Evolutionary conservation across 331 rosid species (phyloP).

Genomic region (Rosa hybrid): DNA sequence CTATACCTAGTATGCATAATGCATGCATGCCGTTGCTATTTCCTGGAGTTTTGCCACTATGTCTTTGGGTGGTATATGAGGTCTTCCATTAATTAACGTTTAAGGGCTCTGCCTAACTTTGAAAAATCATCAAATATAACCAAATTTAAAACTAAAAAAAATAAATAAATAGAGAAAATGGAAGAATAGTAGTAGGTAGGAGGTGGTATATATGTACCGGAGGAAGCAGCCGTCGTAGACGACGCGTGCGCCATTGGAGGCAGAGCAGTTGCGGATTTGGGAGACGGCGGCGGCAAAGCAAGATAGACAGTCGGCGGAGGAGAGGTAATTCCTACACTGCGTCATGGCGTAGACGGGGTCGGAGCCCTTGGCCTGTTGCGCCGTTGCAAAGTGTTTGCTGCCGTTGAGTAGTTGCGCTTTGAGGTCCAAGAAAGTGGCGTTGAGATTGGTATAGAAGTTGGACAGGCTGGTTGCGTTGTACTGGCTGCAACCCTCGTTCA

Average conservation of each 20-base stretch:
- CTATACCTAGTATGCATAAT: background rate
- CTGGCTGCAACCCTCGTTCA: conserved; percentile 61
- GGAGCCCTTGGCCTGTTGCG: conserved; percentile 39
- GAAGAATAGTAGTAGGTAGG: background rate
- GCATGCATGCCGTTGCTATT: background rate
- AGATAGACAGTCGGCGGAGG: conserved; percentile 45
- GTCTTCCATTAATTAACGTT: background rate
- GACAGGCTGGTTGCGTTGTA: conserved; percentile 46
- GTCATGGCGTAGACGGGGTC: conserved; percentile 55
- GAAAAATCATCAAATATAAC: background rate
- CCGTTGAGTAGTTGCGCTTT: conserved; percentile 28
- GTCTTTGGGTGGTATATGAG: background rate
- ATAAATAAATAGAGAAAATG: background rate
- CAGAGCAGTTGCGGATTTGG: conserved; percentile 58
- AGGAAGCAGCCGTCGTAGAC: conserved; percentile 76
- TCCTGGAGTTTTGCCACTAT: background rate
- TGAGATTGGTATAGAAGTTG: conserved; percentile 42
- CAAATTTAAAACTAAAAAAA: background rate
- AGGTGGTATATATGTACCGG: conserved; percentile 46
- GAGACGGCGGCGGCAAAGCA: conserved; percentile 42
- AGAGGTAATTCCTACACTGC: conserved; percentile 64
- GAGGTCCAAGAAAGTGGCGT: conserved; percentile 43
- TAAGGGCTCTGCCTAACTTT: background rate
- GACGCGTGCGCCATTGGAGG: conserved; percentile 64
- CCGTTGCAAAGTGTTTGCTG: conserved; percentile 47